Base-by-base conservation (phyloP, 306 rosid species). In the Crotalaria pallida region DNA sequence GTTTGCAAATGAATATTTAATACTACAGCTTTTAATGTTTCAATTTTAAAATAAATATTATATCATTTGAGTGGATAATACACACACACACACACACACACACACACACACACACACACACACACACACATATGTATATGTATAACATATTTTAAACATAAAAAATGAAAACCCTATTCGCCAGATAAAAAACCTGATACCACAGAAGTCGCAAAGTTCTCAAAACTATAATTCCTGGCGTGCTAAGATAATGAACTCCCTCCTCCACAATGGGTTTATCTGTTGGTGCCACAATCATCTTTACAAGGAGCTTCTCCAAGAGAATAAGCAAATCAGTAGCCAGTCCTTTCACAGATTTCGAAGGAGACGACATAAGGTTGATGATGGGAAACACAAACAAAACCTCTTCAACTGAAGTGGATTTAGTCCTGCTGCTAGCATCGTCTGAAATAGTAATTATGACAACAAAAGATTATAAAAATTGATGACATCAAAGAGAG, bases 291-390 rank as follows among this genome's bases (percentile, higher is more conserved):
- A 29, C 77, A 51, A 77, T 64, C 70, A 77, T 60, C 50, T 69
- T 82, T 73, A 84, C 79, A 47, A 91, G 67, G 57, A 87, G 64
- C 80, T 86, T 85, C 78, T 94, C 92, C 72, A 94, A 73, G 52
- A 85, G 55, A 55, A 69, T 65, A 80, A 94, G 92, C 65, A 88
- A 69, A 72, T 94, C 90, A 66, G 88, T 75, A 55, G 97, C 89
- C 68, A 78, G 76, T 73, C 89, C 85, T 79, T 87, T 91, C 65
- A 94, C 84, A 69, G 78, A 67, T 71, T 87, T 88, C 34, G 98
- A 94, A 72, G 98, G 85, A 77, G 97, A 94, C n/a, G 99, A 87
- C 83, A 88, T 80, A 74, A 94, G 89, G 83, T 91, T 80, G 66
- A 91, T 77, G 71, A 77, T 65, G 40, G 97, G 99, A 84, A 94